phyloP scores from a whole-genome alignment of 2,329 filamentous ascomycete genomes.

The Venturia nashicola region DNA sequence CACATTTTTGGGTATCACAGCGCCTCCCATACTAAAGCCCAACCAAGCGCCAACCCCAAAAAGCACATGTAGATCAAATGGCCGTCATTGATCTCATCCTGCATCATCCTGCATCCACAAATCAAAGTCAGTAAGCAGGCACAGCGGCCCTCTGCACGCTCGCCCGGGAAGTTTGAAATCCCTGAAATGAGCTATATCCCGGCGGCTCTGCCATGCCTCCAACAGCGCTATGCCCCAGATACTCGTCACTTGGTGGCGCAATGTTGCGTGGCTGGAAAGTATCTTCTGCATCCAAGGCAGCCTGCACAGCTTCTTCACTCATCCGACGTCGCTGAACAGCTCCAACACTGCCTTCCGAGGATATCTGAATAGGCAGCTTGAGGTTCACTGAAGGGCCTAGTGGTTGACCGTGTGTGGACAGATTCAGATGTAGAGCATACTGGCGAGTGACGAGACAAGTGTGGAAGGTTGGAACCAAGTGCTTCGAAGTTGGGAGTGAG shows the following conservation, averaged over 20 bases:
- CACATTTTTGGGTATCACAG: not conserved
- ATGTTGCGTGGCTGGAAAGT: constrained; percentile 5
- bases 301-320: not conserved
- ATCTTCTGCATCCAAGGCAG: constrained; percentile 1
- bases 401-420: constrained; percentile 38
- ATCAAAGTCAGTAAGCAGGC: not conserved
- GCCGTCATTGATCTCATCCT: not conserved
- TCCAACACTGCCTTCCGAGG: constrained; percentile 21
- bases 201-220: not conserved
- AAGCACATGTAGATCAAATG: not conserved
- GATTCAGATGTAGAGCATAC: constrained; percentile 47
- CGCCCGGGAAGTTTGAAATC: not conserved
- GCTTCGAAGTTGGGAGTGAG: constrained; percentile 45
- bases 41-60: not conserved
- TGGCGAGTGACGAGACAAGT: constrained; percentile 52
- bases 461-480: constrained; percentile 58
- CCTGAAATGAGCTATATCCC: not conserved
- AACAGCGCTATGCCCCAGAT: not conserved
- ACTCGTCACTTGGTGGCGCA: constrained; percentile 1
- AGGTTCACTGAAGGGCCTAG: constrained; percentile 21
- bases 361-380: constrained; percentile 35
- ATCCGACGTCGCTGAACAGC: not conserved
- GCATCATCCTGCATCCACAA: not conserved
- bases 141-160: not conserved
- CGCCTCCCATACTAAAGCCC: not conserved